phyloP scores from a whole-genome alignment of 306 rosid genomes.

The Begonia peltatifolia region DNA sequence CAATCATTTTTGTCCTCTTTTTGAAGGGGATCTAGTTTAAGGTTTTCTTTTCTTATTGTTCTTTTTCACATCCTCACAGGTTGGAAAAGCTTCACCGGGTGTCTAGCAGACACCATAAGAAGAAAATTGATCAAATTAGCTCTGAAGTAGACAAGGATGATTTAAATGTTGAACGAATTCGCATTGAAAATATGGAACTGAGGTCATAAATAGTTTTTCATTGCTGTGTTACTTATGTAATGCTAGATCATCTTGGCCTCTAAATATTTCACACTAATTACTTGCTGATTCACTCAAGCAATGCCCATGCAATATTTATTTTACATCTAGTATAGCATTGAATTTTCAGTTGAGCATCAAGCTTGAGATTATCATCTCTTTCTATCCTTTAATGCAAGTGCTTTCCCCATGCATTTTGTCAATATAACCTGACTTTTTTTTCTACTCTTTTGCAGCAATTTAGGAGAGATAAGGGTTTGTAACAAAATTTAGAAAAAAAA shows the following conservation, averaged over 20 bases:
- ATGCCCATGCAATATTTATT: background rate
- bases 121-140: conserved; percentile 31
- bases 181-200: conserved; percentile 73
- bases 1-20: no score
- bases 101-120: conserved; percentile 34
- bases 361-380: conserved; percentile 1
- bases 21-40: no score
- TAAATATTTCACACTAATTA: no score
- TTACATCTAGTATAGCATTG: background rate
- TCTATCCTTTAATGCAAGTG: background rate
- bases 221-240: background rate
- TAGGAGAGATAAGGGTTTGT: no score
- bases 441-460: no score
- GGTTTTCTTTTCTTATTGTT: background rate
- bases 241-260: no score
- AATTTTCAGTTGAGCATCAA: background rate
- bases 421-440: no score
- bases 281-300: no score
- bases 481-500: no score
- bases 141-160: conserved; percentile 32
- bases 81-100: conserved; percentile 34
- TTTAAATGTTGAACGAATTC: conserved; percentile 59
- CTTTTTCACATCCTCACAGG: conserved; percentile 34
- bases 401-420: no score
- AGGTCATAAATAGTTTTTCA: conserved; percentile 26